Conservation (phyloP, 768 basidiomycete genomes). For the Suillus hirtellus region DNA sequence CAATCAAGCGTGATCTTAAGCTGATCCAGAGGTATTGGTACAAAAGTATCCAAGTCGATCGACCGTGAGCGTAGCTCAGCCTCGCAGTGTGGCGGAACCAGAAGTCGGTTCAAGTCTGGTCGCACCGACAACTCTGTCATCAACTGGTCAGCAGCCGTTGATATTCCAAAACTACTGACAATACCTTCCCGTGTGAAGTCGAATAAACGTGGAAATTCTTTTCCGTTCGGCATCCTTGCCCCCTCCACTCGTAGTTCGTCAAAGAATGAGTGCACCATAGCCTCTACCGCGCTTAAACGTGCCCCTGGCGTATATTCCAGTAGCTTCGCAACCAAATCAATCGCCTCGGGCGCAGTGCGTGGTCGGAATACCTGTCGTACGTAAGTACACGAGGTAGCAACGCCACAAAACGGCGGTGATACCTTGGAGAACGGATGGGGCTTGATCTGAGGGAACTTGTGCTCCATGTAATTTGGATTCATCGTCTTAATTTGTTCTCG, state of each 20-base stretch:
- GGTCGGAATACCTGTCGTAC: slow-evolving; percentile 88
- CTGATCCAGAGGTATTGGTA: slow-evolving; percentile 97
- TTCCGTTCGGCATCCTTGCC: slow-evolving; percentile 94
- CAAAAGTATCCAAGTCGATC: slow-evolving; percentile 88
- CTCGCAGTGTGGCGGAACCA: slow-evolving; percentile 91
- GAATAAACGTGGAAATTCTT: slow-evolving; percentile 92
- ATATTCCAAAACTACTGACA: slow-evolving; percentile 15
- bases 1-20: slow-evolving; percentile 86
- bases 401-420: slow-evolving; percentile 17
- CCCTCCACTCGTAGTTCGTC: slow-evolving; percentile 92
- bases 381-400: slow-evolving; percentile 17
- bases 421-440: slow-evolving; percentile 99
- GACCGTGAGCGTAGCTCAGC: slow-evolving; percentile 82
- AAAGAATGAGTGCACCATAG: slow-evolving; percentile 95
- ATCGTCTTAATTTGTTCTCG: slow-evolving; percentile 99
- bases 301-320: slow-evolving; percentile 98
- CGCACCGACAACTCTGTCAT: slow-evolving; percentile 88
- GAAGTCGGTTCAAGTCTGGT: slow-evolving; percentile 88
- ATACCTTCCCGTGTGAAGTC: slow-evolving; percentile 96
- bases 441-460: slow-evolving; percentile 99
- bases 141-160: slow-evolving; percentile 9
- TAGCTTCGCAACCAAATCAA: slow-evolving; percentile 91
- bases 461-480: slow-evolving; percentile 99
- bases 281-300: slow-evolving; percentile 85
- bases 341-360: slow-evolving; percentile 93